Percentiles rank a stretch among this genome's conserved stretches.
Evolutionary conservation across 1,284 basidiomycete species (phyloP).

Genomic region (Volvariella volvacea): DNA sequence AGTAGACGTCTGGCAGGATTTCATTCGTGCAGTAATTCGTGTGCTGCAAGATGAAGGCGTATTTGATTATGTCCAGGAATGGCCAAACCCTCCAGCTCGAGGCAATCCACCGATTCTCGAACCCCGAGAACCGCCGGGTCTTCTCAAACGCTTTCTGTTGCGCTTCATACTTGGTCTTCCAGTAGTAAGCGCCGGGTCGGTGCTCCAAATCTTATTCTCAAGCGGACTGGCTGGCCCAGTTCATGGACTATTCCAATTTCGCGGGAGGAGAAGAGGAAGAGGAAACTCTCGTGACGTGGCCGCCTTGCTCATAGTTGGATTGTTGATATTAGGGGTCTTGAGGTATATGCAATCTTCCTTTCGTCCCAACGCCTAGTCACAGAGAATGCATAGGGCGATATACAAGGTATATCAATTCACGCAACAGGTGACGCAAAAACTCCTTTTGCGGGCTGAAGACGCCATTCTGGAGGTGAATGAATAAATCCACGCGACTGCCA

Average conservation of each 20-base stretch:
- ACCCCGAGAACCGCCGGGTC: slow-evolving; percentile 26
- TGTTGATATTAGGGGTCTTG: slow-evolving; percentile 57
- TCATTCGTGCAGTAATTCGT: slow-evolving; percentile 57
- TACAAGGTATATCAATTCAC: slow-evolving; percentile 64
- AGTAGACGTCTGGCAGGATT: slow-evolving; percentile 49
- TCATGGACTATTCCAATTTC: slow-evolving; percentile 59
- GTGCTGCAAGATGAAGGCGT: slow-evolving; percentile 54
- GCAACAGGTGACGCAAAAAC: slow-evolving; percentile 45
- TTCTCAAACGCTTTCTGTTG: slow-evolving; percentile 50
- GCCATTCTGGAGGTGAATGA: slow-evolving; percentile 70
- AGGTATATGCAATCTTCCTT: slow-evolving; percentile 36
- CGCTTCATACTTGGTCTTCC: slow-evolving; percentile 71
- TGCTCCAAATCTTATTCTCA: slow-evolving; percentile 64
- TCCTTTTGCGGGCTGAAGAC: slow-evolving; percentile 69
- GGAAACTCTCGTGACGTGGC: slow-evolving; percentile 54
- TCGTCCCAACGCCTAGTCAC: slow-evolving; percentile 1
- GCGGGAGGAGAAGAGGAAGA: slow-evolving; percentile 44
- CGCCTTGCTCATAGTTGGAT: slow-evolving; percentile 52
- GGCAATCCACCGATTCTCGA: slow-evolving; percentile 9
- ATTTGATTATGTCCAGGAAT: slow-evolving; percentile 27
- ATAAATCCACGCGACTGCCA: not conserved
- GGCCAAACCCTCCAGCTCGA: slow-evolving; percentile 15
- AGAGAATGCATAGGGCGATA: slow-evolving; percentile 44
- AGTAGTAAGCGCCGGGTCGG: slow-evolving; percentile 67
- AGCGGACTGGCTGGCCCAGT: slow-evolving; percentile 55